Evolutionary conservation across 2,329 filamentous ascomycete species (phyloP).

Genomic region (Arthrobotrys entomopaga): DNA sequence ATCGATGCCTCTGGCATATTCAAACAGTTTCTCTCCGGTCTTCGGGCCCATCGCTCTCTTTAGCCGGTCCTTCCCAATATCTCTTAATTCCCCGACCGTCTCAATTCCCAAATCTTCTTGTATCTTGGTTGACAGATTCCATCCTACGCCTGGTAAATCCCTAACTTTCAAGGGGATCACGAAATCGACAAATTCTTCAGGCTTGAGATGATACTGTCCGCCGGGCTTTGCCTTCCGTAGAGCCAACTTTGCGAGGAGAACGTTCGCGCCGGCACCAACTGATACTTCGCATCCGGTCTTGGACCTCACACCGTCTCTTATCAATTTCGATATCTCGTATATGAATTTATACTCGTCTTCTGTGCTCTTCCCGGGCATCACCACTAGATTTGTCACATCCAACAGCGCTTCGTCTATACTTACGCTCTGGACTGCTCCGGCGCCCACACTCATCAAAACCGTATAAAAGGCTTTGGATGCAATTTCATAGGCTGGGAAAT

Average conservation of each 20-base stretch:
- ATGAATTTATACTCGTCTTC: constrained; percentile 62
- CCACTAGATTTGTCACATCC: constrained; percentile 78
- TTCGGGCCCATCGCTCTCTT: constrained; percentile 82
- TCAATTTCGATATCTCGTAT: constrained; percentile 73
- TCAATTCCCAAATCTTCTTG: constrained; percentile 82
- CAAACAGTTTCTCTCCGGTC: constrained; percentile 88
- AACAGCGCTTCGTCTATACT: constrained; percentile 95
- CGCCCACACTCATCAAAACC: constrained; percentile 79
- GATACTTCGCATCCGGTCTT: constrained; percentile 85
- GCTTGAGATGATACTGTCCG: constrained; percentile 87
- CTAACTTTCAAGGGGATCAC: constrained; percentile 81
- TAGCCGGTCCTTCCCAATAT: constrained; percentile 73
- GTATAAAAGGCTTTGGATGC: constrained; percentile 89
- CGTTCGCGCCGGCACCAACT: constrained; percentile 89
- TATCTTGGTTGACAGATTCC: constrained; percentile 85
- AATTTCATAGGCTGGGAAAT: constrained; percentile 93
- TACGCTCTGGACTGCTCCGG: constrained; percentile 85
- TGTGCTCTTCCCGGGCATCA: constrained; percentile 68
- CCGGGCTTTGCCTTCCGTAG: constrained; percentile 92
- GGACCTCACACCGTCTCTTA: constrained; percentile 76
- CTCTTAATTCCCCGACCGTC: constrained; percentile 82
- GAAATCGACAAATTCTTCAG: constrained; percentile 79
- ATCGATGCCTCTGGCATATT: constrained; percentile 90
- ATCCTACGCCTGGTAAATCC: constrained; percentile 88
- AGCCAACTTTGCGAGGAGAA: constrained; percentile 89